Evolutionary conservation across 129 eudicot genomes (phyloP).

Genomic region (Glebionis coronaria): DNA sequence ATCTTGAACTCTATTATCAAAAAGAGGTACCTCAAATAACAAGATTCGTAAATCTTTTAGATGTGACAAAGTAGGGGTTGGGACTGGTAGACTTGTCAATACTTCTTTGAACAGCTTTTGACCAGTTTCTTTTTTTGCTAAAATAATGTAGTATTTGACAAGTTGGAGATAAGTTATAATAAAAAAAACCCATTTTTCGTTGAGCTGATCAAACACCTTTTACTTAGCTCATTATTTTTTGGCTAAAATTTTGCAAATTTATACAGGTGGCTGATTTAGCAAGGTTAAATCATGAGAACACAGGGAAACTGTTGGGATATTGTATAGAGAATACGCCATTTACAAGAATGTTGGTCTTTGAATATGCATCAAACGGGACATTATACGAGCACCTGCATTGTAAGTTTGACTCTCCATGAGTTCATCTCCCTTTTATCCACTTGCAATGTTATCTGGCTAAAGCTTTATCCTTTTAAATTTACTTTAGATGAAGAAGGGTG

Average conservation of each 20-base stretch:
- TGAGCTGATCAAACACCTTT: background rate
- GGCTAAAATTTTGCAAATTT: slow-evolving; percentile 4
- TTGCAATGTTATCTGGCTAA: slow-evolving; percentile 7
- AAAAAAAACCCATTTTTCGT: background rate
- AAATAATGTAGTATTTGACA: background rate
- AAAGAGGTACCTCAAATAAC: no score
- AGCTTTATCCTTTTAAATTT: slow-evolving; percentile 5
- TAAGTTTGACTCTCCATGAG: slow-evolving; percentile 32
- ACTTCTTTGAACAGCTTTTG: background rate
- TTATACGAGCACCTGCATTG: slow-evolving; percentile 95
- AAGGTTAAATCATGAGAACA: slow-evolving; percentile 73
- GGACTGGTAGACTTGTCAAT: background rate
- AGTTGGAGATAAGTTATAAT: background rate
- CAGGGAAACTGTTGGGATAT: slow-evolving; percentile 81
- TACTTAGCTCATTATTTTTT: background rate
- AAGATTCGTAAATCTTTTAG: background rate
- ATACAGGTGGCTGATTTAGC: slow-evolving; percentile 87
- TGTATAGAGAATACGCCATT: slow-evolving; percentile 78
- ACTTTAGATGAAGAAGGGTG: slow-evolving; percentile 85
- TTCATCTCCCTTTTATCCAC: slow-evolving; percentile 2
- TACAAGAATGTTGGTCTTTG: slow-evolving; percentile 95
- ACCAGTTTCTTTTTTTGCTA: background rate
- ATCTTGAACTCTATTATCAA: no score
- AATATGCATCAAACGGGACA: slow-evolving; percentile 98
- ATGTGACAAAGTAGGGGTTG: background rate